These are phyloP conservation scores for Kwoniella bestiolae DNA, from an alignment of 768 basidiomycete species.

Conservation along the genomic window DNA sequence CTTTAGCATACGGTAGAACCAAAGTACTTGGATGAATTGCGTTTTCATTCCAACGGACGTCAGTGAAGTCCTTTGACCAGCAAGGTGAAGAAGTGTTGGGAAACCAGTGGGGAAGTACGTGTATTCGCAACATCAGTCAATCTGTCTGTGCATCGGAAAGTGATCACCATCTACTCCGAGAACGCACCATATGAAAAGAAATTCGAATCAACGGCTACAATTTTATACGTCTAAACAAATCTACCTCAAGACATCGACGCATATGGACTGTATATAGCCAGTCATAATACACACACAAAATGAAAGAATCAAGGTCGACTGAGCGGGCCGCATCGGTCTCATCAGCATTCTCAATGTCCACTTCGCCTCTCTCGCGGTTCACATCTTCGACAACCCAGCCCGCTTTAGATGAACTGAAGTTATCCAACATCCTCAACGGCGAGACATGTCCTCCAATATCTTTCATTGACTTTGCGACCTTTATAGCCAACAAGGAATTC, in stretches of 20 bases:
- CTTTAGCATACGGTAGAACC: not conserved
- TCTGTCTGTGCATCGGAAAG: not conserved
- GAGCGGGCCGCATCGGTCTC: slow-evolving; percentile 19
- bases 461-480: slow-evolving; percentile 48
- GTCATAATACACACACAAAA: not conserved
- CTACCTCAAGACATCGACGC: not conserved
- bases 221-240: too few species aligned
- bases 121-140: not conserved
- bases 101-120: not conserved
- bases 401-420: slow-evolving; percentile 40
- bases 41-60: not conserved
- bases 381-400: slow-evolving; percentile 19
- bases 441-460: slow-evolving; percentile 51
- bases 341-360: slow-evolving; percentile 18
- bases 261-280: not conserved
- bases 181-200: too few species aligned
- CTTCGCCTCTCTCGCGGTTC: slow-evolving; percentile 16
- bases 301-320: slow-evolving; percentile 4
- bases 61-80: not conserved
- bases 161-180: not conserved
- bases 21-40: not conserved
- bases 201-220: too few species aligned
- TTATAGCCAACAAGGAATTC: slow-evolving; percentile 47
- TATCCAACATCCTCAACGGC: slow-evolving; percentile 45
- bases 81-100: too few species aligned